Base-by-base conservation (phyloP, 352 stramenopile species). In the Globisporangium canariense region DNA sequence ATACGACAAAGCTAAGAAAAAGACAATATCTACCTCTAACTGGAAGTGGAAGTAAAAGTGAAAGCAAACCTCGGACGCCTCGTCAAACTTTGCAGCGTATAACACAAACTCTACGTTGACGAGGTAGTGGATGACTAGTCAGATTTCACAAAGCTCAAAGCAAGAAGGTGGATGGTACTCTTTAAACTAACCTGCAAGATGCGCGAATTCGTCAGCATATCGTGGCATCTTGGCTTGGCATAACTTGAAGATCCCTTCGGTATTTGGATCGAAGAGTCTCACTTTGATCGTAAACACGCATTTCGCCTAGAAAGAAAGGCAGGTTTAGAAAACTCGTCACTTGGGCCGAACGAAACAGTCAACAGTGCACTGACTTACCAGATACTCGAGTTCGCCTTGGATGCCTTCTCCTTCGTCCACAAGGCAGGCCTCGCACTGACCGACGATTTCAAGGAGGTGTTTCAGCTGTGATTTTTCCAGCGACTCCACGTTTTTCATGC, bases 41-140 rank as follows among this genome's bases (percentile, higher is more conserved):
- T 43, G n/a, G 30, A 43, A 56, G n/a, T 36, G 13, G 5, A 67
- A 45, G 41, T 50, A 28, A 45, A 58, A 25, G 41, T 52, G 32
- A 45, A 60, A 20, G 25, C 58, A 38, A 32, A 88, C 83, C 63
- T 68, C 57, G 11, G 60, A 68, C 41, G 77, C 71, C 67, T 91
- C 81, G 43, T 81, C 71, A 54, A 86, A 88, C 25, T 73, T 82
- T 20, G 73, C 50, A 10, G 78, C 74, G 40, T 83, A 83, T 34
- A 93, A 49, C 13, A 91, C 76, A 38, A 93, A 67, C 55, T 91
- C 83, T 93, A 52, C 32, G 59, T 22, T 18, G 32, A 32, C n/a
- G 6, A 6, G 4, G 14, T 2, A 32, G 47, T 20, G 2, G 1
- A 40, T n/a, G 4, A 40, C 49, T 3, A 51, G 34, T 28, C 18